Base-by-base conservation (phyloP, 176 grass and related monocot species). In the Ampelocalamus luodianensis region DNA sequence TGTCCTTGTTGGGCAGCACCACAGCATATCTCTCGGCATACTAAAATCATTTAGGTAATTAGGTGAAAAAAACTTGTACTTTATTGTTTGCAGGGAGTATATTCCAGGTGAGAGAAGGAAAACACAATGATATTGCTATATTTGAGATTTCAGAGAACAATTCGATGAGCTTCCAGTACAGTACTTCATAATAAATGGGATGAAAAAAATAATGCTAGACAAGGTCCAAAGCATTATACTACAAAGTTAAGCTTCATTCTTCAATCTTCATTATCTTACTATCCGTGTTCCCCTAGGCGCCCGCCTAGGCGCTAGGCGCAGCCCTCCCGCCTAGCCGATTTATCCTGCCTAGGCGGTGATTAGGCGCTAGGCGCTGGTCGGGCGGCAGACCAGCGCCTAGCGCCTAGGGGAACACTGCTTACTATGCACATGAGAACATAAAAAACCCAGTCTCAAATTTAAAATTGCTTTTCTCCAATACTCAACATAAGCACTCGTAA, bases 151-250 rank as follows among this genome's bases (percentile, higher is more conserved):
- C 23, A 10, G 10, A 22, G 20, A 18, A 42, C n/a, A 27, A 23
- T 23, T 54, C 3, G 1, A 17, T 11, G n/a, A 78, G 63, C 40
- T 16, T 73, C 40, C 6, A 51, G 45, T 50, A 50, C 6, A 73
- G 51, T 50, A 51, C 0, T 10, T 73, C 11, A 79, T 16, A 51
- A 79, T 29, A 65, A 34, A 80, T 51, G 20, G 20, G 29, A 34
- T 51, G 3, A 12, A 80, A 9, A 67, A 67, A 2, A 38, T 45
- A 61, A 10, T 48, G 80, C 26, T 73, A 37, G 40, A 83, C 1
- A 72, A 72, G 68, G 53, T 29, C 38, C 55, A 72, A 60, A 82
- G 38, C 38, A 61, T 1, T 72, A 82, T 45, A 46, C 39, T n/a
- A 3, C 11, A 14, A 16, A 62, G 68, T 45, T 48, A 48, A 72